Conservation (phyloP, 129 eudicot genomes). For the Deinandra increscens region DNA sequence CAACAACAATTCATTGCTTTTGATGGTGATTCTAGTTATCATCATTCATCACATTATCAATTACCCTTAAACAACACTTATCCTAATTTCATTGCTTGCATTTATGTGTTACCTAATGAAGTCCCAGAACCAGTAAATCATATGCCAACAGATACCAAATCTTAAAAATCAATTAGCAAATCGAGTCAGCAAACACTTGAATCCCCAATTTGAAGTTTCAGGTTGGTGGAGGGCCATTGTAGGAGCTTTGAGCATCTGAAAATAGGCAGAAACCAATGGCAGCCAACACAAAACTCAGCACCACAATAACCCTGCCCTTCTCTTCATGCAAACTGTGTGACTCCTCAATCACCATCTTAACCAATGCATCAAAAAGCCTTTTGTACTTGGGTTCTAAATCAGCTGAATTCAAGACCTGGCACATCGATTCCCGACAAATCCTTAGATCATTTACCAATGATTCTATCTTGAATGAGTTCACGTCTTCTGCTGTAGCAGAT, state of each 20-base stretch:
- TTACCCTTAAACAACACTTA: not conserved
- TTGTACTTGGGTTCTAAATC: conserved; percentile 23
- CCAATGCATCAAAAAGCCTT: conserved; percentile 24
- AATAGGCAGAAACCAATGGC: conserved; percentile 18
- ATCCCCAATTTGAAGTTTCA: conserved; percentile 12
- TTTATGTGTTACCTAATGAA: not conserved
- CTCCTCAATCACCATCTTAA: conserved; percentile 28
- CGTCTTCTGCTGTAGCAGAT: conserved; percentile 11
- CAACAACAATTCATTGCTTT: no score
- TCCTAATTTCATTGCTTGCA: not conserved
- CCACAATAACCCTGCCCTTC: not conserved
- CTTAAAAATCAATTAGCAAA: conserved; percentile 16
- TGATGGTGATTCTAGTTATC: no score
- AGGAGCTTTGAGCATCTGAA: conserved; percentile 25
- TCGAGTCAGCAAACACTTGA: conserved; percentile 1
- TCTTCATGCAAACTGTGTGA: conserved; percentile 23
- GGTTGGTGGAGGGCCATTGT: conserved; percentile 32
- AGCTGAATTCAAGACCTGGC: conserved; percentile 17
- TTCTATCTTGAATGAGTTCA: conserved; percentile 15
- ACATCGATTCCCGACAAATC: not conserved
- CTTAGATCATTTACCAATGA: conserved; percentile 24
- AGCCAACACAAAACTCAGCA: conserved; percentile 23
- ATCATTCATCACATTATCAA: no score
- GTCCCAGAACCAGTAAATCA: not conserved
- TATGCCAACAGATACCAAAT: conserved; percentile 10